Evolutionary conservation across 1,284 basidiomycete species (phyloP), one percentile per base, ranked within the genome.

Genomic region (Mycosarcoma mackinlayi): DNA sequence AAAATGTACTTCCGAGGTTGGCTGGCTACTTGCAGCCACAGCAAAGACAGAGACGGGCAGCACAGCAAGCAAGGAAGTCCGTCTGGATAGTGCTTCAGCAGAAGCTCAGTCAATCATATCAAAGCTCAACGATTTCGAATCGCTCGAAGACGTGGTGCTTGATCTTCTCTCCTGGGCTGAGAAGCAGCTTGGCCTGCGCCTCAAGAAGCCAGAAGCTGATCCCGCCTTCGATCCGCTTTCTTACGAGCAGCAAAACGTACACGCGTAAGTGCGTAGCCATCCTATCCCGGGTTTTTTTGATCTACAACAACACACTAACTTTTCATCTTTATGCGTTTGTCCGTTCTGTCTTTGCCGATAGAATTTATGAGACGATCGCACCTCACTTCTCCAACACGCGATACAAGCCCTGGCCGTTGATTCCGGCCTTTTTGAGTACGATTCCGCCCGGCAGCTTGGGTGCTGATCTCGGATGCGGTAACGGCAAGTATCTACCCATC

Each of bases 391-490:
- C 93, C 7, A 90, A 90, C 16, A 98, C 94, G 5, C 87, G 94
- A 33, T 94, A 97, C 86, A 97, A 97, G 90, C 94, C 94, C 60
- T 99, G 95, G 95, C 95, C 95, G 0, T 88, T 98, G 62, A 92
- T 98, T 44, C 87, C 90, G 10, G 82, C 85, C 18, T 99, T 98
- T 81, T 86, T 98, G 33, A 85, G 87, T 6, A 87, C 86, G 16
- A 82, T 98, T 2, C 89, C 92, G 3, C 84, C 88, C 8, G 90
- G 92, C 21, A 91, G 88, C 81, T 84, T 98, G 21, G 95, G 96
- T 6, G 87, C 97, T 14, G 96, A 99, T 83, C 90, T 93, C 11
- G 96, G 96, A 8, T 94, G 93, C 18, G 96, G 96, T 0, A 99
- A 99, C 74, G 96, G 96, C 41, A 98, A 98, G 86, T 98, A 98